phyloP scores from a whole-genome alignment of 2,329 filamentous ascomycete species.

The Berkeleyomyces rouxiae region DNA sequence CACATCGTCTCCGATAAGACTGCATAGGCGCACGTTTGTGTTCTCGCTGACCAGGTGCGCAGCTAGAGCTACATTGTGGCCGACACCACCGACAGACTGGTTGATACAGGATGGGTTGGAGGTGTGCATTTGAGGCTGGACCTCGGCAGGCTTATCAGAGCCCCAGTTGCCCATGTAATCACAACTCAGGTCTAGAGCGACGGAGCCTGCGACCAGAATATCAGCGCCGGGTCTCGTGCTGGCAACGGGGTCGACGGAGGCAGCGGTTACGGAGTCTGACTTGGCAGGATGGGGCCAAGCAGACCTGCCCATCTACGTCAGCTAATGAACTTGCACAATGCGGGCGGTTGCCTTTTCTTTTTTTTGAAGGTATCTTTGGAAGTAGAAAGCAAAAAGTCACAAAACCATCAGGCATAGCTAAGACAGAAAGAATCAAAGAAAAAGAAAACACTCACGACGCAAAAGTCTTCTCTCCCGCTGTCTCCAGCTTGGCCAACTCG shows the following conservation, averaged over 20 bases:
- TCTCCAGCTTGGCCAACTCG: constrained; percentile 27
- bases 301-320: neutral
- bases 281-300: neutral
- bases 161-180: constrained; percentile 36
- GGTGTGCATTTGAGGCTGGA: constrained; percentile 45
- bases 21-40: constrained; percentile 55
- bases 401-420: neutral
- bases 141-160: constrained; percentile 17
- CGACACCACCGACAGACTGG: constrained; percentile 80
- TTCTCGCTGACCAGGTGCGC: constrained; percentile 49
- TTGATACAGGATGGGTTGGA: constrained; percentile 73
- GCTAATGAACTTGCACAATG: neutral
- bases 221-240: constrained; percentile 27
- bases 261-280: constrained; percentile 13
- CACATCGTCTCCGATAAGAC: constrained; percentile 64
- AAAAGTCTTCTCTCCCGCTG: constrained; percentile 4
- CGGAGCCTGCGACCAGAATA: constrained; percentile 76
- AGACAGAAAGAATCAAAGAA: neutral
- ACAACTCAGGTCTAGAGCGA: constrained; percentile 77
- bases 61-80: constrained; percentile 77
- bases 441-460: constrained; percentile 3
- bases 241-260: constrained; percentile 16
- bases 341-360: neutral
- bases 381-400: neutral
- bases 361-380: neutral